Percentiles rank a stretch among this genome's conserved stretches.
phyloP scores from a whole-genome alignment of 768 basidiomycete genomes.

The Lentinula sp. region DNA sequence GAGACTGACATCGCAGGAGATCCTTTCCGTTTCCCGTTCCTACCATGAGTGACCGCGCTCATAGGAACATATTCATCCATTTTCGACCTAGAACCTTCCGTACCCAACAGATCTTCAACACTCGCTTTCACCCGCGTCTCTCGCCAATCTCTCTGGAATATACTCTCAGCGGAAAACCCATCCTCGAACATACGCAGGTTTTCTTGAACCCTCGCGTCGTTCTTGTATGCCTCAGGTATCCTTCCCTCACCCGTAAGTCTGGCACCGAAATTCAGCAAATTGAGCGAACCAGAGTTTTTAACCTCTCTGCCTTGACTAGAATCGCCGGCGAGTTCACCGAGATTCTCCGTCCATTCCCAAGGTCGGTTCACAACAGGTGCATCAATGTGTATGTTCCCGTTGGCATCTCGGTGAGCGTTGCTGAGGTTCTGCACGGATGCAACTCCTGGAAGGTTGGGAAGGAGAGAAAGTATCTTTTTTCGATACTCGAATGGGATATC shows the following conservation, averaged over 20 bases:
- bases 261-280: slow-evolving; percentile 67
- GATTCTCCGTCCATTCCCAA: slow-evolving; percentile 84
- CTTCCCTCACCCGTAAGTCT: slow-evolving; percentile 59
- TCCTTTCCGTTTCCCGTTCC: slow-evolving; percentile 21
- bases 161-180: slow-evolving; percentile 49
- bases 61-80: background rate
- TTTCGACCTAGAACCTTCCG: background rate
- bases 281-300: slow-evolving; percentile 64
- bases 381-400: slow-evolving; percentile 43
- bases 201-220: slow-evolving; percentile 29
- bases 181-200: slow-evolving; percentile 62
- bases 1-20: slow-evolving; percentile 35
- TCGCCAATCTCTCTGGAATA: slow-evolving; percentile 74
- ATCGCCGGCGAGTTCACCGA: slow-evolving; percentile 51
- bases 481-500: slow-evolving; percentile 53
- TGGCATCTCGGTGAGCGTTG: slow-evolving; percentile 48
- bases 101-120: slow-evolving; percentile 14
- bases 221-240: slow-evolving; percentile 19
- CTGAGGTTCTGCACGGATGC: slow-evolving; percentile 51
- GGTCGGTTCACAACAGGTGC: slow-evolving; percentile 63
- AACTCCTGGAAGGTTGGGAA: slow-evolving; percentile 48
- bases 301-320: slow-evolving; percentile 31
- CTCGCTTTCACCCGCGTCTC: slow-evolving; percentile 54
- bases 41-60: background rate
- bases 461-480: slow-evolving; percentile 49